These are phyloP conservation scores for Penstemon newberryi DNA, from an alignment of 257 asterid genomes.

Conservation along the genomic window DNA sequence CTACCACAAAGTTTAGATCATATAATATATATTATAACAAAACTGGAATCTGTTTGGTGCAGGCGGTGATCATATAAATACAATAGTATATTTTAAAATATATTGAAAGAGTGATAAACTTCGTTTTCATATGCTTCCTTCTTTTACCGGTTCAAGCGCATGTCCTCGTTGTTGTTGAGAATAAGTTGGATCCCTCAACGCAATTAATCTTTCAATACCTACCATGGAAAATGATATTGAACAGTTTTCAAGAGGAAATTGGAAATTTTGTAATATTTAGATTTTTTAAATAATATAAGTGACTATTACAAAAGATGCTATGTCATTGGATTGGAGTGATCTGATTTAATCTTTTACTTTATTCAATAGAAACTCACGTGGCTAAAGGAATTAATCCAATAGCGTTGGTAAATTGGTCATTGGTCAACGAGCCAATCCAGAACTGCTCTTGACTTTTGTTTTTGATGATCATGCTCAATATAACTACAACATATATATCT, in stretches of 20 bases:
- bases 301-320: neutral
- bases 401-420: too few relatives aligned
- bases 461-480: too few relatives aligned
- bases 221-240: conserved; percentile 51
- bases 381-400: too few relatives aligned
- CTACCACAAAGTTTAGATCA: conserved; percentile 25
- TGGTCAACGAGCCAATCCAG: too few relatives aligned
- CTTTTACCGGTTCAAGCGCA: conserved; percentile 44
- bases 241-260: neutral
- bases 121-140: conserved; percentile 16
- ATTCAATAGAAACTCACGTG: too few relatives aligned
- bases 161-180: conserved; percentile 43
- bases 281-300: neutral
- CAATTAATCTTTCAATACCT: conserved; percentile 51
- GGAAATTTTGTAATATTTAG: neutral
- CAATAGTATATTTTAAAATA: conserved; percentile 17
- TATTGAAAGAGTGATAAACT: conserved; percentile 10
- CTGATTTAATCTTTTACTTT: neutral
- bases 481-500: too few relatives aligned
- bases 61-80: conserved; percentile 13
- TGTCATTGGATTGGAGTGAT: too few relatives aligned
- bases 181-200: conserved; percentile 39
- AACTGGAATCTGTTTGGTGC: conserved; percentile 18
- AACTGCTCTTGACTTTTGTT: too few relatives aligned
- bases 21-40: conserved; percentile 5